A percentile compares a stretch with the other conserved stretches of the same genome.
These are phyloP conservation scores for Trichosporon coremiiforme DNA, from an alignment of 1,284 basidiomycete species.

Conservation along the genomic window DNA sequence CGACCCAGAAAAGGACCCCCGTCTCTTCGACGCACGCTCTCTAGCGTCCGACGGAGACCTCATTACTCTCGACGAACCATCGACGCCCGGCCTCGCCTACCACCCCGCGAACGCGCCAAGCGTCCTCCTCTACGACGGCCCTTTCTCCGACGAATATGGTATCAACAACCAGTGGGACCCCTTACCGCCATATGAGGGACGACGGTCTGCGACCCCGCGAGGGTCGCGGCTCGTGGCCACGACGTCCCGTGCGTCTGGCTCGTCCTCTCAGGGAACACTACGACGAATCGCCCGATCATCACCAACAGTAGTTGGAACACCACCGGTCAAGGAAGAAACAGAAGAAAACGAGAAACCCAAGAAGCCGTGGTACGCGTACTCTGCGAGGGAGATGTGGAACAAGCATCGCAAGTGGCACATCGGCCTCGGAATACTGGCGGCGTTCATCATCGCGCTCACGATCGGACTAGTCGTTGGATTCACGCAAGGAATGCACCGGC, in stretches of 20 bases:
- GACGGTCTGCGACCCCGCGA: conserved; percentile 11
- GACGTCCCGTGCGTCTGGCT: conserved; percentile 8
- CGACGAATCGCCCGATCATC: conserved; percentile 23
- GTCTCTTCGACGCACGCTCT: conserved; percentile 40
- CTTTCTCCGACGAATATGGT: conserved; percentile 33
- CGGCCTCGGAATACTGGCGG: conserved; percentile 29
- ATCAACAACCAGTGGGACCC: conserved; percentile 36
- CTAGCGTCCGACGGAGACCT: conserved; percentile 21
- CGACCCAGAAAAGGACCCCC: conserved; percentile 55
- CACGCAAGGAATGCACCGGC: conserved; percentile 23
- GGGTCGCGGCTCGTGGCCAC: conserved; percentile 15
- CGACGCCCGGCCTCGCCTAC: conserved; percentile 29
- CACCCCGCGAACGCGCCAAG: conserved; percentile 23
- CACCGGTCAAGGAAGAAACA: conserved; percentile 9
- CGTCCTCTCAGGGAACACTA: conserved; percentile 2
- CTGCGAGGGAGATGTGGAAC: conserved; percentile 31
- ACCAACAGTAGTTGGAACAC: conserved; percentile 15
- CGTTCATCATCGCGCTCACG: conserved; percentile 41
- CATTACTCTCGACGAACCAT: conserved; percentile 25
- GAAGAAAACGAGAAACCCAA: neutral
- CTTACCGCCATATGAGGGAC: conserved; percentile 48
- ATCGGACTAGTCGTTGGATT: conserved; percentile 45
- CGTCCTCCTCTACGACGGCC: conserved; percentile 23
- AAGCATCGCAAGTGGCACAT: conserved; percentile 44
- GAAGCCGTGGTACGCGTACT: neutral